Evolutionary conservation across 1,139 yeast species (phyloP), one percentile per base, ranked within the genome.

Genomic region (Suhomyces atakaporum): DNA sequence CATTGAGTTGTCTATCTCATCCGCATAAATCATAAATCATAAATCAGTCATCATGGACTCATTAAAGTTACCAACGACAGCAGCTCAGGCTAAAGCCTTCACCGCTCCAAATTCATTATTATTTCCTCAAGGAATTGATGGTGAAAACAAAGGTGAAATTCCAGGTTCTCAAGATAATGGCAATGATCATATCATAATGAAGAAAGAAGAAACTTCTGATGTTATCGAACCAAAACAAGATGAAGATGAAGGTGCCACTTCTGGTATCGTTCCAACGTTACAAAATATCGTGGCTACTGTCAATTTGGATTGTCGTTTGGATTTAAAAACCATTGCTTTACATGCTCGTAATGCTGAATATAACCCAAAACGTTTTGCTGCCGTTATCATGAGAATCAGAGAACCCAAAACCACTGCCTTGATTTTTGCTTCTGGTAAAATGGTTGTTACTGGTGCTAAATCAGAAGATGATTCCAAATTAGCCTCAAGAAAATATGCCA

Each of bases 361-460:
- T 63, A 92, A 92, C 56, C 98, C 98, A 36, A 69, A 81, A 68
- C 96, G 99, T 72, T 92, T 92, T 70, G 99, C 99, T 11, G 99
- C 99, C 39, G 99, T 92, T 36, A 92, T 92, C 53, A 94, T 92
- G 99, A 87, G 99, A 75, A 92, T 92, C 52, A 80, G 99, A 66
- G 98, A 92, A 61, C 99, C 99, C 16, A 92, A 92, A 62, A 94
- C 98, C 1, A 92, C 99, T 2, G 98, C 98, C 0, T 75, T 92
- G 56, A 94, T 92, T 51, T 94, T 92, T 64, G 99, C 98, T 2
- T 88, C 97, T 5, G 99, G 99, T 56, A 92, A 92, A 63, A 92
- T 92, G 99, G 99, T 92, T 51, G 99, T 92, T 18, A 92, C 98
- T 24, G 99, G 99, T 77, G 99, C 98, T 20, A 92, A 92, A 62